phyloP scores from a whole-genome alignment of 805 yeast species.

The Yarrowia sp. region DNA sequence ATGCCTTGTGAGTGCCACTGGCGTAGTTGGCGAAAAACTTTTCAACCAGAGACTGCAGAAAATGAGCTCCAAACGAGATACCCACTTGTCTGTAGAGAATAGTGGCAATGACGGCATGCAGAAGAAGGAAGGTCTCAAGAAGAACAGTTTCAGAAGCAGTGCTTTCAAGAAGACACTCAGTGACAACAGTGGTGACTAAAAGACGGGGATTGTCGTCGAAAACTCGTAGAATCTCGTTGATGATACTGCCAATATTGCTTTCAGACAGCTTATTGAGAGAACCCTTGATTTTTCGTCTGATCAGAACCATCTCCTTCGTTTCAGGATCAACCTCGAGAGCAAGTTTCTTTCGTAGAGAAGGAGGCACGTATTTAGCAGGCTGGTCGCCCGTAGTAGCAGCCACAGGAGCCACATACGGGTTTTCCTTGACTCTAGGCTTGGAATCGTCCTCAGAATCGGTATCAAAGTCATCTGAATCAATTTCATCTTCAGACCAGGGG shows the following conservation, averaged over 20 bases:
- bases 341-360: slow-evolving; percentile 71
- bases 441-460: slow-evolving; percentile 41
- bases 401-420: slow-evolving; percentile 65
- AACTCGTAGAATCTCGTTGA: slow-evolving; percentile 68
- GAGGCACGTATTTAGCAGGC: slow-evolving; percentile 75
- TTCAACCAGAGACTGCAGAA: slow-evolving; percentile 82
- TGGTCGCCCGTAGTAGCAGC: slow-evolving; percentile 37
- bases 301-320: slow-evolving; percentile 56
- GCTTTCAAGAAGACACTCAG: slow-evolving; percentile 68
- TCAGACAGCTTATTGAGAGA: slow-evolving; percentile 89
- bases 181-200: slow-evolving; percentile 72
- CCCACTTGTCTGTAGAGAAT: slow-evolving; percentile 83
- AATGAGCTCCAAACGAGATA: slow-evolving; percentile 85
- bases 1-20: slow-evolving; percentile 52
- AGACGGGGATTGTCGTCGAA: slow-evolving; percentile 77
- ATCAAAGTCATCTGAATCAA: slow-evolving; percentile 47
- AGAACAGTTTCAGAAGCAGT: slow-evolving; percentile 68
- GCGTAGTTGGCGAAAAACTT: slow-evolving; percentile 56
- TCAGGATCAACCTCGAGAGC: slow-evolving; percentile 47
- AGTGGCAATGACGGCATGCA: slow-evolving; percentile 78
- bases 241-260: slow-evolving; percentile 74
- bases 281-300: slow-evolving; percentile 76
- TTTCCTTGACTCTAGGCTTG: slow-evolving; percentile 55
- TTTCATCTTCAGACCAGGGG: slow-evolving; percentile 43
- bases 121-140: slow-evolving; percentile 76